Evolutionary conservation across 345 rosid genomes (phyloP).

Genomic region (Eucalyptus curtisii): DNA sequence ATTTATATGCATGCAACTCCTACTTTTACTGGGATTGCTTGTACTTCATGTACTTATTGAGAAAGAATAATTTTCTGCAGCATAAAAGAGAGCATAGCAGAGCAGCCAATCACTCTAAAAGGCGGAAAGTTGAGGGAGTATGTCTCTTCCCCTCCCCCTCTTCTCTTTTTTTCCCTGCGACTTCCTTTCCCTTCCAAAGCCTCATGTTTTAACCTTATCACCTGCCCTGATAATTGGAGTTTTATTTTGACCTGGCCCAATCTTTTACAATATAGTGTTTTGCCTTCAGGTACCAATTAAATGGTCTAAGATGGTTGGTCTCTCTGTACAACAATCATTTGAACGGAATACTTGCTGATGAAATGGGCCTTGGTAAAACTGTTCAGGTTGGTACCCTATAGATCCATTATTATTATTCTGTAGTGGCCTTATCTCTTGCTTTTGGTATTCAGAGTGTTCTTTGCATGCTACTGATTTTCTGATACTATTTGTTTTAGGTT

Average conservation of each 20-base stretch:
- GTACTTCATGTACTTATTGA: not conserved
- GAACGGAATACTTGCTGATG: constrained; percentile 95
- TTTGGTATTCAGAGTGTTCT: not conserved
- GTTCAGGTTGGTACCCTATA: constrained; percentile 51
- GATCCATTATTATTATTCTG: not conserved
- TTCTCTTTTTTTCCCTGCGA: not conserved
- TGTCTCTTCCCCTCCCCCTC: constrained; percentile 12
- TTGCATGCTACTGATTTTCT: not conserved
- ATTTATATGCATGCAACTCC: not conserved
- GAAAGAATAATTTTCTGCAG: constrained; percentile 26
- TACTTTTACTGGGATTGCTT: not conserved
- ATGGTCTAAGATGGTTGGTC: constrained; percentile 86
- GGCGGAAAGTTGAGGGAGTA: constrained; percentile 93
- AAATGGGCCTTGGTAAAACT: constrained; percentile 98
- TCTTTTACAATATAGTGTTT: not conserved
- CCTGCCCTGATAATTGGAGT: not conserved
- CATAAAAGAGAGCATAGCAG: constrained; percentile 70
- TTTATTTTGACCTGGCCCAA: not conserved
- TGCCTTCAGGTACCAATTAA: constrained; percentile 76
- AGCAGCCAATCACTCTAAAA: constrained; percentile 60
- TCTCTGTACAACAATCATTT: constrained; percentile 82
- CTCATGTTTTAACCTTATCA: not conserved
- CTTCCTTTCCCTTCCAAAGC: not conserved
- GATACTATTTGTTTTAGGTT: constrained; percentile 27
- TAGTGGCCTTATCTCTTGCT: not conserved